Conservation (phyloP, 352 stramenopile species). For the Pythium sp. region DNA sequence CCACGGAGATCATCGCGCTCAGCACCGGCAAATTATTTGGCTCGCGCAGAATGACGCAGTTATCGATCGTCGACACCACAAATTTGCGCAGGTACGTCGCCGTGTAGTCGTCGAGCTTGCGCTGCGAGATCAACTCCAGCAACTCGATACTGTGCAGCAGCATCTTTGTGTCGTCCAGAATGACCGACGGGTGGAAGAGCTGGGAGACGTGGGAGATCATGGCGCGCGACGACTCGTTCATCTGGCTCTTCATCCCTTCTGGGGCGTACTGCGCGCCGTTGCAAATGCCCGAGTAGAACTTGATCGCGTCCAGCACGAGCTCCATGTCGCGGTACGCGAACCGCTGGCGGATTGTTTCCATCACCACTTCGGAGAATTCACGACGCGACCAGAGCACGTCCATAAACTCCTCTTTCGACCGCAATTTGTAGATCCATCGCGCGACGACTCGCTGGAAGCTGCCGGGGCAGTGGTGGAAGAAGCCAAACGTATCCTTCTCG, state of each 20-base stretch:
- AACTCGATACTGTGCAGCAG: slow-evolving; percentile 84
- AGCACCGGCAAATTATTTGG: slow-evolving; percentile 57
- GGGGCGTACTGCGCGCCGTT: slow-evolving; percentile 73
- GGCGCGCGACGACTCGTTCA: slow-evolving; percentile 74
- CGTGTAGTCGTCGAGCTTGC: slow-evolving; percentile 78
- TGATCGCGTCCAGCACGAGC: slow-evolving; percentile 82
- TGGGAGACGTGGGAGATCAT: slow-evolving; percentile 90
- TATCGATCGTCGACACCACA: slow-evolving; percentile 82
- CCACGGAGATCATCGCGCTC: slow-evolving; percentile 75
- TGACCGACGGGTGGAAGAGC: slow-evolving; percentile 82
- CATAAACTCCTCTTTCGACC: slow-evolving; percentile 80
- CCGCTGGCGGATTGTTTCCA: slow-evolving; percentile 84
- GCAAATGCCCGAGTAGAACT: slow-evolving; percentile 86
- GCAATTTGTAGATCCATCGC: slow-evolving; percentile 85
- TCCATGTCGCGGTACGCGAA: slow-evolving; percentile 86
- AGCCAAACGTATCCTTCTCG: slow-evolving; percentile 70
- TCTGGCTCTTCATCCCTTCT: slow-evolving; percentile 73
- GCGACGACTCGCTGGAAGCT: slow-evolving; percentile 86
- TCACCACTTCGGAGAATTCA: slow-evolving; percentile 82
- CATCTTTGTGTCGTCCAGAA: slow-evolving; percentile 81
- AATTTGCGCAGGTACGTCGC: slow-evolving; percentile 87
- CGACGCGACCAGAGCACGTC: slow-evolving; percentile 73
- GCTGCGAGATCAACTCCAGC: slow-evolving; percentile 82
- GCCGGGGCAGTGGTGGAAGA: slow-evolving; percentile 86
- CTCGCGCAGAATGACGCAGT: slow-evolving; percentile 70